Evolutionary conservation across 208 protist genomes (phyloP), one percentile per base, ranked within the genome.

Genomic region (Endotrypanum monterogeii): DNA sequence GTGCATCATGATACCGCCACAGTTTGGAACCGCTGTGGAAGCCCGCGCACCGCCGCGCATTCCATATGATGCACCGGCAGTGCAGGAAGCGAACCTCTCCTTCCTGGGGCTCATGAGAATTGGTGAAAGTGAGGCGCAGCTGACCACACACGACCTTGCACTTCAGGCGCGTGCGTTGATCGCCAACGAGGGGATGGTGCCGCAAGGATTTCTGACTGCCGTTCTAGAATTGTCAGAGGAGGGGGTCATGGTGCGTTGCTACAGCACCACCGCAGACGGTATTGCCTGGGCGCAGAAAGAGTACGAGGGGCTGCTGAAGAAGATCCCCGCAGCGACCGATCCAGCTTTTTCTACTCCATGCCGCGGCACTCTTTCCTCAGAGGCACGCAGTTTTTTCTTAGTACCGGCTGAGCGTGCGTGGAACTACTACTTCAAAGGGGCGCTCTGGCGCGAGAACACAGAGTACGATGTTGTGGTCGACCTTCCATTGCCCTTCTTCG

Each of bases 401-500:
- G 89, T 95, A 20, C 93, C 93, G 5, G 71, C 67, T 3, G 89
- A 90, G 62, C 83, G 84, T 14, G 73, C 71, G 63, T 97, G 93
- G 91, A 97, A 97, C 79, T 94, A 95, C 82, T 86, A 84, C 68
- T 97, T 97, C 80, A 87, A 83, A n/a, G 89, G 90, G 14, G 86
- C 89, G 32, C 61, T 86, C 39, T 96, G 91, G 91, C 85, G 85
- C 73, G 89, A 96, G 56, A 81, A 79, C 51, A 88, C 77, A 51
- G 85, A 89, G 70, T 97, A 91, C 78, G 89, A 96, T 48, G 89
- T 96, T 16, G 74, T 71, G 20, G 90, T 89, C 18, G 91, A 94
- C 55, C 39, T 88, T 7, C 93, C 93, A 23, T 56, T 83, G 37
- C 73, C 78, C 46, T 97, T 94, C 77, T 97, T 97, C 71, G 65